A percentile compares a stretch with the other conserved stretches of the same genome.
phyloP scores from a whole-genome alignment of 495 filamentous ascomycete species.

The Collariella sp. region DNA sequence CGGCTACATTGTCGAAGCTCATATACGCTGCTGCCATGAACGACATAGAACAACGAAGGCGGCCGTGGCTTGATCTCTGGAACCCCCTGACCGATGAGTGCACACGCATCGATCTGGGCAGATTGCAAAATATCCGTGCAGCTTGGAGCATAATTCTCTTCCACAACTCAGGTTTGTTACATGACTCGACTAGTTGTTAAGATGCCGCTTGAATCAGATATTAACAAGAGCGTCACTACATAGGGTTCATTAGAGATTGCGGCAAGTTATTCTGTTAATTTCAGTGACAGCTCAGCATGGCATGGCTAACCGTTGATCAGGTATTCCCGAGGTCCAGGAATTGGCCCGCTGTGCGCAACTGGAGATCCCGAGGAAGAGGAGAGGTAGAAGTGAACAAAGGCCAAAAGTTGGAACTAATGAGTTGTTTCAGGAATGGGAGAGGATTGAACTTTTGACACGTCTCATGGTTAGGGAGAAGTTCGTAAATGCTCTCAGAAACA shows the following conservation, averaged over 20 bases:
- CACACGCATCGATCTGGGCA: background rate
- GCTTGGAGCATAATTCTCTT: background rate
- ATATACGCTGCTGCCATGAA: background rate
- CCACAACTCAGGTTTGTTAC: background rate
- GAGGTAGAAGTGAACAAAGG: background rate
- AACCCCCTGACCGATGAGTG: background rate
- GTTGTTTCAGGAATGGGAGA: background rate
- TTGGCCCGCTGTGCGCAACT: background rate
- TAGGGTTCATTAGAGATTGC: conserved; percentile 12
- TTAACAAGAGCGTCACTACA: background rate
- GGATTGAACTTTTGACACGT: conserved; percentile 5
- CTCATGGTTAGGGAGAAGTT: background rate
- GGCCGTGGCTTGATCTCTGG: background rate
- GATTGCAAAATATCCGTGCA: background rate
- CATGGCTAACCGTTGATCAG: background rate
- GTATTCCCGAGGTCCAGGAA: conserved; percentile 9
- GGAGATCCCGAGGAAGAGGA: background rate
- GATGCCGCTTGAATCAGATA: background rate
- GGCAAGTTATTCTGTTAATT: background rate
- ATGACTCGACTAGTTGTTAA: background rate
- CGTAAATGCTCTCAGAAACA: background rate
- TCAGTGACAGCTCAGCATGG: background rate
- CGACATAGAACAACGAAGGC: background rate
- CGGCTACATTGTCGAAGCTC: background rate
- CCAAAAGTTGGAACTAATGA: background rate